Base-by-base conservation (phyloP, 306 rosid genomes). In the Boehmeria nivea region DNA sequence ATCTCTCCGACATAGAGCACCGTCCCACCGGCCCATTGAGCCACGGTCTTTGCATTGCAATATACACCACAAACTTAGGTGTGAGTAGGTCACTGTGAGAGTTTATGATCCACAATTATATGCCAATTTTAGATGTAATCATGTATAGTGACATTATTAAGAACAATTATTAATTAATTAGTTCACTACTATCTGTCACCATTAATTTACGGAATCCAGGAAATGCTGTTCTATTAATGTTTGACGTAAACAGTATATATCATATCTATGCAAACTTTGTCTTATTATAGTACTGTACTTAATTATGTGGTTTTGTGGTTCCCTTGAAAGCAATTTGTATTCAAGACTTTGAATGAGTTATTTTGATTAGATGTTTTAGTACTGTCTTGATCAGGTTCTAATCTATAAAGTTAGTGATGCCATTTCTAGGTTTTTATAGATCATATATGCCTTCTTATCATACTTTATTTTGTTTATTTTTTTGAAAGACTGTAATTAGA, bases 11-110 rank as follows among this genome's bases (percentile, higher is more conserved):
- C 83, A 82, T 87, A 84, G 95, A 87, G 88, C 91, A 77, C 86
- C 84, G 67, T 57, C 84, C 94, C 84, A 58, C 72, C 73, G 71
- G 40, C 66, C 90, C 95, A 86, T 86, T 86, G 97, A 90, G 94
- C 95, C 97, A 82, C 94, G 89, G 59, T 79, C 71, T 74, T 59
- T 61, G 57, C 73, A 65, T 51, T 65, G 80, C 78, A 67, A 71
- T 74, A 72, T 76, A 45, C 63, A 74, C 82, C 71, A 75, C 19
- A 60, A 60, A 68, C 71, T 37, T 50, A 70, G 75, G 70, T 63
- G 65, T 80, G 2, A 3, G 10, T 40, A 82, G 95, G 94, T 74
- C 74, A 80, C 76, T 78, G 78, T 82, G 75, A 68, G 66, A 31
- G 36, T 31, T 60, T 40, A 71, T 70, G 72, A 1, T 67, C 71